Percentiles rank a stretch among this genome's conserved stretches.
Evolutionary conservation across 352 stramenopile genomes (phyloP).

Genomic region (Elongisporangium prolatum): DNA sequence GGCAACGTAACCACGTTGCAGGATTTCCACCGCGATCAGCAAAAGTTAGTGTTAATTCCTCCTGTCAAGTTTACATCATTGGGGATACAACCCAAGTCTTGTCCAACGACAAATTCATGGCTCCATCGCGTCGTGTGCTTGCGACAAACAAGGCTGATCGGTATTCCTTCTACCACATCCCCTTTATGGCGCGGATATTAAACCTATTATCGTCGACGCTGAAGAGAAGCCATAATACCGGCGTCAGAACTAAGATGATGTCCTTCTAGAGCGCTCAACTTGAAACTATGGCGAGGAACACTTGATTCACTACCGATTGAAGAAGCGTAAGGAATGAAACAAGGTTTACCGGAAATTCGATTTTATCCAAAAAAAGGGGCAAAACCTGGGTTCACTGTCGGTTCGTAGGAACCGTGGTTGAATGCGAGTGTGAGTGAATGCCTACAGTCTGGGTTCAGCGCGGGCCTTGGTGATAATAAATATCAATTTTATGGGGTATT

Average conservation of each 20-base stretch:
- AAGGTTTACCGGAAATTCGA: too few relatives aligned
- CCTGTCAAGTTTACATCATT: slow-evolving; percentile 32
- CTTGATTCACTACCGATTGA: too few relatives aligned
- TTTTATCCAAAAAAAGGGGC: too few relatives aligned
- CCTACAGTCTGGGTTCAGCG: too few relatives aligned
- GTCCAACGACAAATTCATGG: slow-evolving; percentile 41
- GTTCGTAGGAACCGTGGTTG: too few relatives aligned
- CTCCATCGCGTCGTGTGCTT: slow-evolving; percentile 43
- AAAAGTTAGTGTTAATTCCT: slow-evolving; percentile 32
- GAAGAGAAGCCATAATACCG: slow-evolving; percentile 3
- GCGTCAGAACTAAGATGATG: background rate
- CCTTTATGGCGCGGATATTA: slow-evolving; percentile 49
- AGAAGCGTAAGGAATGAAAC: too few relatives aligned
- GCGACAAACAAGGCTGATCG: slow-evolving; percentile 17
- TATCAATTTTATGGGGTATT: too few relatives aligned
- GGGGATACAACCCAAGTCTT: slow-evolving; percentile 50
- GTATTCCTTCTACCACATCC: slow-evolving; percentile 32
- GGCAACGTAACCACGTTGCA: slow-evolving; percentile 38
- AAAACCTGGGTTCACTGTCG: too few relatives aligned
- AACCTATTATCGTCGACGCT: slow-evolving; percentile 23
- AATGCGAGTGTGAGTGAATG: too few relatives aligned
- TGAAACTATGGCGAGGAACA: background rate
- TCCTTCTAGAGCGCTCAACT: background rate
- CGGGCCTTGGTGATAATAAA: too few relatives aligned
- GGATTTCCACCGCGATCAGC: slow-evolving; percentile 27